These are phyloP conservation scores for Neohortaea acidophila DNA, from an alignment of 495 filamentous ascomycete genomes.

Conservation along the genomic window DNA sequence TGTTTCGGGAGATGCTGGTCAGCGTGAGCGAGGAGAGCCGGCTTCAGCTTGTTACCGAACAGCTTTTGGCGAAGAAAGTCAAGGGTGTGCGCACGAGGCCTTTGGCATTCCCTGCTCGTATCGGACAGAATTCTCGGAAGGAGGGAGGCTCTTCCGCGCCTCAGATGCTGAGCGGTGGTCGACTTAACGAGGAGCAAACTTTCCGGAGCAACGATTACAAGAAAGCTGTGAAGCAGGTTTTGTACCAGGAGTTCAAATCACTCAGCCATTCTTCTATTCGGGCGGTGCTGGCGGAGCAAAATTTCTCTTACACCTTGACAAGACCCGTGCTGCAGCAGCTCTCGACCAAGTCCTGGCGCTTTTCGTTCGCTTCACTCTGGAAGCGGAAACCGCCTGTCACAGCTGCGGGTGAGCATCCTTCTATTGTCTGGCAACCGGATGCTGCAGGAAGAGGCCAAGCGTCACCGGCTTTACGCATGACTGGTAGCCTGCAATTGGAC, in stretches of 20 bases:
- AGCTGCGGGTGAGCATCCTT: slow-evolving; percentile 43
- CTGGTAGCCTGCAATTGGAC: slow-evolving; percentile 66
- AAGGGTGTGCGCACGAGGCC: slow-evolving; percentile 60
- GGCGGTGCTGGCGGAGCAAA: slow-evolving; percentile 79
- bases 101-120: too few relatives aligned
- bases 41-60: slow-evolving; percentile 71
- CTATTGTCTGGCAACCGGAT: slow-evolving; percentile 41
- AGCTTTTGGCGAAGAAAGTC: slow-evolving; percentile 60
- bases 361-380: slow-evolving; percentile 59
- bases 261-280: slow-evolving; percentile 67
- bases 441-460: slow-evolving; percentile 29
- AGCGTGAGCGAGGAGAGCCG: slow-evolving; percentile 71
- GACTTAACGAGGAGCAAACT: slow-evolving; percentile 37
- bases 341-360: slow-evolving; percentile 71
- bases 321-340: slow-evolving; percentile 60
- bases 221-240: slow-evolving; percentile 43
- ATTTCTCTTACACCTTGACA: slow-evolving; percentile 71
- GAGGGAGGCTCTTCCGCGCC: background rate
- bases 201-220: slow-evolving; percentile 66
- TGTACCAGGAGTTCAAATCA: slow-evolving; percentile 67
- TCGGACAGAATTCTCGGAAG: background rate
- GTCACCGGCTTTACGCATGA: slow-evolving; percentile 48
- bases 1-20: slow-evolving; percentile 78
- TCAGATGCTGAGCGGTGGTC: background rate
- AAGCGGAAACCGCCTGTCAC: slow-evolving; percentile 50